These are phyloP conservation scores for Malassezia sp. DNA, from an alignment of 1,284 basidiomycete genomes.

Conservation along the genomic window DNA sequence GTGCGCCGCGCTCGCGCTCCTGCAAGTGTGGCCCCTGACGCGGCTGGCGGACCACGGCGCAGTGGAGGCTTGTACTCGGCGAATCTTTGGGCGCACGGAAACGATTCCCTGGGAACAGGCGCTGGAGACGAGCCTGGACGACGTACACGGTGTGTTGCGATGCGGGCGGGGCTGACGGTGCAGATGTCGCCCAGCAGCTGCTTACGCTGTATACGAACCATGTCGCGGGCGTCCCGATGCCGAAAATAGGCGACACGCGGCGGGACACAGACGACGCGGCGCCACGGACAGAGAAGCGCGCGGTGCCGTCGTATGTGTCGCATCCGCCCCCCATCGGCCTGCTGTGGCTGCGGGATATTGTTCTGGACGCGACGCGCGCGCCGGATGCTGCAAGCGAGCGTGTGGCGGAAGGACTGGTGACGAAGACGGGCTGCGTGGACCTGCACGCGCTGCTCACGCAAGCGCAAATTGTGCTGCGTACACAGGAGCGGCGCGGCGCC, in stretches of 20 bases:
- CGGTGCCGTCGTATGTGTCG: conserved; percentile 6
- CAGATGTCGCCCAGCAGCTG: conserved; percentile 12
- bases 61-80: too few species aligned
- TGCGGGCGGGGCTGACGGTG: too few species aligned
- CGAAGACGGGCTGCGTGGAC: too few species aligned
- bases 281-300: neutral
- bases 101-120: conserved; percentile 16
- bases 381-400: too few species aligned
- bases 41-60: too few species aligned
- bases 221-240: neutral
- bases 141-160: too few species aligned
- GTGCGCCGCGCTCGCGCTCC: conserved; percentile 24
- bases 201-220: conserved; percentile 5
- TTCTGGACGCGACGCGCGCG: neutral
- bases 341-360: neutral
- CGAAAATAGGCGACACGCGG: too few species aligned
- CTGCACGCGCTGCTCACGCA: conserved; percentile 6
- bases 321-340: conserved; percentile 15
- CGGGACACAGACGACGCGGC: neutral
- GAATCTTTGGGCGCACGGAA: too few species aligned
- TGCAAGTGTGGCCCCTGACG: conserved; percentile 1
- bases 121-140: conserved; percentile 16
- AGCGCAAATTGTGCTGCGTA: conserved; percentile 5
- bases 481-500: neutral
- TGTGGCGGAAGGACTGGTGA: too few species aligned